These are phyloP conservation scores for Basidiobolus meristosporus DNA, from an alignment of 371 early-diverging fungal genomes.

Conservation along the genomic window DNA sequence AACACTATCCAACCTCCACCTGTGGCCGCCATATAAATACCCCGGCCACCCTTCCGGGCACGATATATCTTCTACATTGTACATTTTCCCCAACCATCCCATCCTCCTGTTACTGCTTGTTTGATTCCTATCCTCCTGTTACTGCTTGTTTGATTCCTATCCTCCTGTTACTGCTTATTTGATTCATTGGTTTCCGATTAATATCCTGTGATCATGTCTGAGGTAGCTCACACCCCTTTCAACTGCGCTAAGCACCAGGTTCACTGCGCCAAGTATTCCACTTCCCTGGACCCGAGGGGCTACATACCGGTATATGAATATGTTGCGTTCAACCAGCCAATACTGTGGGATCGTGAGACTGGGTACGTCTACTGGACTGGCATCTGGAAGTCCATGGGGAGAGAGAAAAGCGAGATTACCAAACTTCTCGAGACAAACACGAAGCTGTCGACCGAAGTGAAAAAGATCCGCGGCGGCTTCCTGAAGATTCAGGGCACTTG, in stretches of 20 bases:
- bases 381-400: slow-evolving; percentile 50
- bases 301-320: slow-evolving; percentile 56
- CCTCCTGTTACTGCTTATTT: no score
- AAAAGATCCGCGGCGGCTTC: slow-evolving; percentile 47
- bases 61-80: no score
- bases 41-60: no score
- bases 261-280: slow-evolving; percentile 31
- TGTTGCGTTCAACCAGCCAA: slow-evolving; percentile 26
- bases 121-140: no score
- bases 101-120: no score
- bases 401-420: slow-evolving; percentile 44
- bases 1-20: no score
- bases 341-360: slow-evolving; percentile 56
- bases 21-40: no score
- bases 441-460: slow-evolving; percentile 21
- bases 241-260: slow-evolving; percentile 12
- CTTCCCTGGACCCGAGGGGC: slow-evolving; percentile 39
- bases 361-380: slow-evolving; percentile 55
- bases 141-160: no score
- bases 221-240: slow-evolving; percentile 7
- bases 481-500: slow-evolving; percentile 54
- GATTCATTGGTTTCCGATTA: no score
- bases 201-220: no score
- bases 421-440: slow-evolving; percentile 44
- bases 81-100: no score